Percentiles rank a stretch among this genome's conserved stretches.
Conservation (phyloP, 1,139 yeast genomes). For the Geotrichum candidum region DNA sequence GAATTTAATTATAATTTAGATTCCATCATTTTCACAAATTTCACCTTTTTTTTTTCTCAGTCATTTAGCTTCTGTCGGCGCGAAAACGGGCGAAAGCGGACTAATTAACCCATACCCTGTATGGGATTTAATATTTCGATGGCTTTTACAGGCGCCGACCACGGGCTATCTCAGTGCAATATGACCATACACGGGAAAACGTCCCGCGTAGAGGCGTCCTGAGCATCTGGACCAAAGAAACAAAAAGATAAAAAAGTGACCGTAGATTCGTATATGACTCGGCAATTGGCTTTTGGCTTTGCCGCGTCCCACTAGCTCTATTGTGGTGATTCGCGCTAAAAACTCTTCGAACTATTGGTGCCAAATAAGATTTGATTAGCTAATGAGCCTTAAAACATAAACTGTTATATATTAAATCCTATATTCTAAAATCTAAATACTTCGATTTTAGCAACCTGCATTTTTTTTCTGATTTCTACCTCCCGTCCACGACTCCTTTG, state of each 20-base stretch:
- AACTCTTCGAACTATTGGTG: background rate
- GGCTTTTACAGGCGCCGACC: background rate
- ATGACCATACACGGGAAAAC: background rate
- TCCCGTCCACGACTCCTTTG: background rate
- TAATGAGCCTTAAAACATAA: background rate
- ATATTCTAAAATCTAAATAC: background rate
- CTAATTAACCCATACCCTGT: background rate
- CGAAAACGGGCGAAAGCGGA: background rate
- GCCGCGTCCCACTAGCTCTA: background rate
- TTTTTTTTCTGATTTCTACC: background rate
- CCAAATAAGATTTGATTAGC: background rate
- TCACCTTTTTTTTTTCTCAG: background rate
- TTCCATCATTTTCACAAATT: background rate
- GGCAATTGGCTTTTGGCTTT: background rate
- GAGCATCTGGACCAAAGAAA: background rate
- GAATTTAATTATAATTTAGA: background rate
- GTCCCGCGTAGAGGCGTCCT: background rate
- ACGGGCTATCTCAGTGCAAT: background rate
- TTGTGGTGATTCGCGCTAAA: background rate
- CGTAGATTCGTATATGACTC: background rate
- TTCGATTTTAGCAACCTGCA: background rate
- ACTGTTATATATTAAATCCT: background rate
- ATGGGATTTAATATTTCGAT: background rate
- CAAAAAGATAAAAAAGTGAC: background rate
- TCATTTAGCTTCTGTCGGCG: background rate